These are phyloP conservation scores for Fraxinus quadrangulata DNA, from an alignment of 257 asterid species.

Conservation along the genomic window DNA sequence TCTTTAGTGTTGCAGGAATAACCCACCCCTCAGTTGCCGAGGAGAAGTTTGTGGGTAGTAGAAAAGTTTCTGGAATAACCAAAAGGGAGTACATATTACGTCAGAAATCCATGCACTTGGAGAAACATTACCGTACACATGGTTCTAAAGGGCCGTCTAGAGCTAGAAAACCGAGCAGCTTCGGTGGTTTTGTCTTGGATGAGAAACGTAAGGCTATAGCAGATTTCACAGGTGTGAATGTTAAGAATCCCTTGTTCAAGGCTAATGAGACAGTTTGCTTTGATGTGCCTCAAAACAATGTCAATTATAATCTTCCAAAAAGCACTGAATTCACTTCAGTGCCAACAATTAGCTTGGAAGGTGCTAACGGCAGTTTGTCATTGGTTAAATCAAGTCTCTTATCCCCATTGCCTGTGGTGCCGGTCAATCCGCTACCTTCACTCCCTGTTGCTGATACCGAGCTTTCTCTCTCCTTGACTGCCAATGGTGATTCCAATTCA, in stretches of 20 bases:
- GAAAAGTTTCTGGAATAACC: slow-evolving; percentile 55
- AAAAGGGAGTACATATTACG: slow-evolving; percentile 60
- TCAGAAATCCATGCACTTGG: slow-evolving; percentile 62
- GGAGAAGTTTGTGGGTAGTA: slow-evolving; percentile 45
- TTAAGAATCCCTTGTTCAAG: slow-evolving; percentile 38
- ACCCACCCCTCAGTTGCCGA: slow-evolving; percentile 39
- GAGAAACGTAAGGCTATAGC: slow-evolving; percentile 61
- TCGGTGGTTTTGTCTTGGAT: slow-evolving; percentile 63
- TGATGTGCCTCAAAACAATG: slow-evolving; percentile 46
- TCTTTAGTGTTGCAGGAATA: slow-evolving; percentile 46
- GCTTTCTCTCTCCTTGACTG: slow-evolving; percentile 82
- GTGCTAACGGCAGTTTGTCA: slow-evolving; percentile 33
- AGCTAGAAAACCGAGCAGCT: slow-evolving; percentile 47
- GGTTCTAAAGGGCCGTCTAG: slow-evolving; percentile 54
- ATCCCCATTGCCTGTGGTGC: slow-evolving; percentile 36
- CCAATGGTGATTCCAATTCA: slow-evolving; percentile 51
- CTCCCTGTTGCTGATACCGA: slow-evolving; percentile 80
- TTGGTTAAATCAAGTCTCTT: slow-evolving; percentile 44
- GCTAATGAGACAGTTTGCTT: slow-evolving; percentile 36
- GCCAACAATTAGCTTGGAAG: slow-evolving; percentile 51
- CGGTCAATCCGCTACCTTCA: slow-evolving; percentile 36
- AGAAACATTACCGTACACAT: slow-evolving; percentile 50
- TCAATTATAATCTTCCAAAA: slow-evolving; percentile 43
- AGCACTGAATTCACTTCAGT: slow-evolving; percentile 45
- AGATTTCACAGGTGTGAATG: slow-evolving; percentile 50